Evolutionary conservation across 2,329 filamentous ascomycete genomes (phyloP).

Genomic region (Exophiala spinifera): DNA sequence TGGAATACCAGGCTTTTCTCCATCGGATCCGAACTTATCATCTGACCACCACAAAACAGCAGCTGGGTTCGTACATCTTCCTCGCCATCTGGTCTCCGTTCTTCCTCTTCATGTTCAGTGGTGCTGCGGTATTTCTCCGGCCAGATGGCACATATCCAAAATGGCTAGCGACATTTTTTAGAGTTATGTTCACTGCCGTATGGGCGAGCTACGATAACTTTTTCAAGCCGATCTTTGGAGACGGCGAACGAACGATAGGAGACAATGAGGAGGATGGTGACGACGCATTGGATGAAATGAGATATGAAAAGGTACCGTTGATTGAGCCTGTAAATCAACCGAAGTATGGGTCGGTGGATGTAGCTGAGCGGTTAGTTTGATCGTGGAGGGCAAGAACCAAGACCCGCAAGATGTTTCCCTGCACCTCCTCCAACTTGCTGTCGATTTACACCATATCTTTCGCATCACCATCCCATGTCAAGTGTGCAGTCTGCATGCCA

Average conservation of each 20-base stretch:
- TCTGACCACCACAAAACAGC: constrained; percentile 65
- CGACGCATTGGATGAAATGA: constrained; percentile 1
- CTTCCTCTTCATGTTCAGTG: constrained; percentile 53
- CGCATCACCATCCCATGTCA: no score
- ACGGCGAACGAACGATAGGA: constrained; percentile 69
- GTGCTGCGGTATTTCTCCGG: constrained; percentile 53
- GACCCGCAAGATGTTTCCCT: not conserved
- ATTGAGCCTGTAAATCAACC: constrained; percentile 8
- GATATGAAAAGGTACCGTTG: constrained; percentile 23
- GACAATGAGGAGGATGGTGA: constrained; percentile 16
- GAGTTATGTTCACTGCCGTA: constrained; percentile 53
- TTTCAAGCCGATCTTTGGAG: constrained; percentile 70
- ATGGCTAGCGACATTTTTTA: constrained; percentile 60
- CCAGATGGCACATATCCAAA: constrained; percentile 64
- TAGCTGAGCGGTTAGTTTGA: constrained; percentile 16
- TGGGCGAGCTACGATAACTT: constrained; percentile 65
- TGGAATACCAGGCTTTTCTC: constrained; percentile 74
- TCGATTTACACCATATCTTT: no score
- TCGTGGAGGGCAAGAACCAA: not conserved
- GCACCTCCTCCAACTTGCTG: no score
- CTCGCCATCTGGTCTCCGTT: constrained; percentile 58
- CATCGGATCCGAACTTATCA: constrained; percentile 66
- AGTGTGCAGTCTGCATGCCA: no score
- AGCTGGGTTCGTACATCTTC: constrained; percentile 62
- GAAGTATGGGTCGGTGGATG: constrained; percentile 14